Conservation (phyloP, 805 yeast genomes). For the Suhomyces canberraensis region DNA sequence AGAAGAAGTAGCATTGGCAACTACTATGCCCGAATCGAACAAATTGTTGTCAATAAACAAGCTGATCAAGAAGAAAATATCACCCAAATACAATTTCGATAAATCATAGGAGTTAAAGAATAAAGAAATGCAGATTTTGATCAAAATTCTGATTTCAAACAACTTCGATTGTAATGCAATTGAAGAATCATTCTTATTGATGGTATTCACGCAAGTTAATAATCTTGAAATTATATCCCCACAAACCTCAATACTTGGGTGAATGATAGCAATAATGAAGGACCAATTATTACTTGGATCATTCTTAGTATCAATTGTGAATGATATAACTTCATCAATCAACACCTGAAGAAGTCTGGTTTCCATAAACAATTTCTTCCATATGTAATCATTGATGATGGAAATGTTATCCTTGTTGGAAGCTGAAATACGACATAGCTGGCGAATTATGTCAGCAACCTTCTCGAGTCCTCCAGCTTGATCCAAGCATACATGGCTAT, state of each 20-base stretch:
- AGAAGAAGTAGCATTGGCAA: not conserved
- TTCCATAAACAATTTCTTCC: slow-evolving; percentile 66
- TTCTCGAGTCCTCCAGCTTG: slow-evolving; percentile 59
- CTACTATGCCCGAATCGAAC: not conserved
- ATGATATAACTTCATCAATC: slow-evolving; percentile 70
- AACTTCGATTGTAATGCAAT: slow-evolving; percentile 48
- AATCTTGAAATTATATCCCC: slow-evolving; percentile 60
- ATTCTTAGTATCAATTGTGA: slow-evolving; percentile 74
- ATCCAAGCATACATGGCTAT: slow-evolving; percentile 53
- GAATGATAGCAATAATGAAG: slow-evolving; percentile 57
- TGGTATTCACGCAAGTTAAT: slow-evolving; percentile 49
- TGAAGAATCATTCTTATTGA: slow-evolving; percentile 41
- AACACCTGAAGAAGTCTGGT: slow-evolving; percentile 54
- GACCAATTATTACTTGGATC: slow-evolving; percentile 64
- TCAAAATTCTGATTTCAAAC: slow-evolving; percentile 68
- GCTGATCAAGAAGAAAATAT: slow-evolving; percentile 64
- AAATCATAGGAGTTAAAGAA: slow-evolving; percentile 67
- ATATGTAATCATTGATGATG: slow-evolving; percentile 55
- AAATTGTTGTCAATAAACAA: slow-evolving; percentile 47
- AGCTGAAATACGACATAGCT: slow-evolving; percentile 57
- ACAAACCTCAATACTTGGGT: slow-evolving; percentile 73
- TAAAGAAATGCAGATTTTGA: slow-evolving; percentile 58
- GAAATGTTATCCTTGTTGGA: slow-evolving; percentile 46
- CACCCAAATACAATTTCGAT: slow-evolving; percentile 66
- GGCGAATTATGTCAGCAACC: slow-evolving; percentile 58